phyloP scores from a whole-genome alignment of 106 monocot species.

The Narthecium ossifragum region DNA sequence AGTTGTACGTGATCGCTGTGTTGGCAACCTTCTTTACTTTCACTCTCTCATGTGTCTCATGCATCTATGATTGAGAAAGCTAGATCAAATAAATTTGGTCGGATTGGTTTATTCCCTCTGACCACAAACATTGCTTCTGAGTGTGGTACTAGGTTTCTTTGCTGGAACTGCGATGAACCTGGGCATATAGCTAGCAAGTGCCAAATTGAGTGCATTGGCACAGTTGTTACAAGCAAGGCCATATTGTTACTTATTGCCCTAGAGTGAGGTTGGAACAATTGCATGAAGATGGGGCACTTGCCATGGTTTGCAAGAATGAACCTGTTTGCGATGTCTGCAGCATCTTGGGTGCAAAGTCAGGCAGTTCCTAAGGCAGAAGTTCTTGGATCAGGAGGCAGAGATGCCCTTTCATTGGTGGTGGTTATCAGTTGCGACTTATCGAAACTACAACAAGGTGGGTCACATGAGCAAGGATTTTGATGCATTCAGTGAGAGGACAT shows the following conservation, averaged over 20 bases:
- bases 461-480: slow-evolving; percentile 55
- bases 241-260: slow-evolving; percentile 68
- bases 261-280: slow-evolving; percentile 99
- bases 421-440: no score
- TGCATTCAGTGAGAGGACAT: slow-evolving; percentile 43
- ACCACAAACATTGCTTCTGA: slow-evolving; percentile 82
- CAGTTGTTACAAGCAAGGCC: slow-evolving; percentile 97
- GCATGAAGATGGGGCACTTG: slow-evolving; percentile 87
- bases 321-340: slow-evolving; percentile 95
- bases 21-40: no score
- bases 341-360: slow-evolving; percentile 66
- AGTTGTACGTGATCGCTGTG: no score
- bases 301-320: slow-evolving; percentile 80
- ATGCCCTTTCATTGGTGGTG: slow-evolving; percentile 1
- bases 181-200: slow-evolving; percentile 84
- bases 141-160: slow-evolving; percentile 62
- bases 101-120: no score
- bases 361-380: slow-evolving; percentile 66
- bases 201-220: slow-evolving; percentile 90
- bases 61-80: no score
- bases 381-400: slow-evolving; percentile 28
- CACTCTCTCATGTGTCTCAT: no score
- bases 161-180: slow-evolving; percentile 97
- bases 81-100: no score
- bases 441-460: no score